Evolutionary conservation across 2,329 filamentous ascomycete species (phyloP).

Genomic region (Aureobasidium musti): DNA sequence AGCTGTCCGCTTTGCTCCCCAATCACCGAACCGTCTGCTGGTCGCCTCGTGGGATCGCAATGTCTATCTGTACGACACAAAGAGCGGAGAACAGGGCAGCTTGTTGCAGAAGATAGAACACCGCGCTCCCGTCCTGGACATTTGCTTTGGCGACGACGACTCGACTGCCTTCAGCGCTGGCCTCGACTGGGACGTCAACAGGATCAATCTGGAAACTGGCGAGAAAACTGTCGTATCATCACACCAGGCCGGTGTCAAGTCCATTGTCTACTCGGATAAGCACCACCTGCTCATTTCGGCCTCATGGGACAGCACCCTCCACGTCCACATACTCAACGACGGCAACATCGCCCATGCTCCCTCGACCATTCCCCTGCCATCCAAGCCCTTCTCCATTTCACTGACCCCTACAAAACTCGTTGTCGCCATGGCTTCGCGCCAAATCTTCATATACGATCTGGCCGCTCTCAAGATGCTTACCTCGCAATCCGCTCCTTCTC

Average conservation of each 20-base stretch:
- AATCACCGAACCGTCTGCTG: constrained; percentile 72
- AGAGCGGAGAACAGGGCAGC: constrained; percentile 55
- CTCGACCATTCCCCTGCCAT: constrained; percentile 71
- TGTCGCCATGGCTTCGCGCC: constrained; percentile 90
- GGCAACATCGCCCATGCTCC: constrained; percentile 54
- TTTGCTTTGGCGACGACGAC: constrained; percentile 83
- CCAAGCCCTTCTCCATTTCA: constrained; percentile 85
- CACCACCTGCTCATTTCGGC: constrained; percentile 81
- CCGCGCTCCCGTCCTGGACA: constrained; percentile 82
- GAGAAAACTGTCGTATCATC: constrained; percentile 74
- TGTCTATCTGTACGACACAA: constrained; percentile 83
- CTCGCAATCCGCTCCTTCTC: constrained; percentile 46
- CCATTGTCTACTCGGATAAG: constrained; percentile 79
- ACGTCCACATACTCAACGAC: constrained; percentile 68
- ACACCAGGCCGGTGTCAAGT: constrained; percentile 77
- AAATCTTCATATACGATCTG: constrained; percentile 94
- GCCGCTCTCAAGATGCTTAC: constrained; percentile 62
- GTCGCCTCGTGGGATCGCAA: constrained; percentile 94
- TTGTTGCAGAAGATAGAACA: constrained; percentile 76
- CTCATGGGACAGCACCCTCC: constrained; percentile 90
- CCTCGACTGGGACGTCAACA: constrained; percentile 79
- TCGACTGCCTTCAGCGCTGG: constrained; percentile 83
- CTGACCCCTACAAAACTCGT: constrained; percentile 81
- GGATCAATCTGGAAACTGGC: constrained; percentile 71
- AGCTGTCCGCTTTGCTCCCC: constrained; percentile 78